Evolutionary conservation across 768 basidiomycete species (phyloP).

Genomic region (Pisolithus sp.): DNA sequence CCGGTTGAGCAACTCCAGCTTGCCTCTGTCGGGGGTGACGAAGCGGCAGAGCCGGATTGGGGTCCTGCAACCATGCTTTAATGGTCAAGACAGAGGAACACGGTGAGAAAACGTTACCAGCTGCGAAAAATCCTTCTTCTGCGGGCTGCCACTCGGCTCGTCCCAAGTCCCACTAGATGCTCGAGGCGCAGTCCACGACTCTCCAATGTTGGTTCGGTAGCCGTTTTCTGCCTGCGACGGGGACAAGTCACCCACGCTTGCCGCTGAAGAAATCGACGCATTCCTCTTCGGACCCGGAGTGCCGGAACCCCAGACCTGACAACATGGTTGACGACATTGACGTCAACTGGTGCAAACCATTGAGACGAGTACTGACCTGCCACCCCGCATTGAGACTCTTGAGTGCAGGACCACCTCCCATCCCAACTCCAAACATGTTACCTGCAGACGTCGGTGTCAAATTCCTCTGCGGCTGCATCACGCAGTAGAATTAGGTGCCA

Average conservation of each 20-base stretch:
- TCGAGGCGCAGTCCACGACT: constrained; percentile 47
- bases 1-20: constrained; percentile 30
- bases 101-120: constrained; percentile 33
- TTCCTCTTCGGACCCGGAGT: constrained; percentile 49
- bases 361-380: constrained; percentile 44
- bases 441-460: constrained; percentile 34
- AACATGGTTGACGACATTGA: constrained; percentile 4
- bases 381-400: constrained; percentile 57
- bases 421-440: constrained; percentile 49
- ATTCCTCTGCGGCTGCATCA: constrained; percentile 42
- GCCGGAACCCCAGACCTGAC: constrained; percentile 54
- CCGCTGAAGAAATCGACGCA: constrained; percentile 54
- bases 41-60: constrained; percentile 34
- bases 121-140: constrained; percentile 44
- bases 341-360: background rate
- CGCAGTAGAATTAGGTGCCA: constrained; percentile 8
- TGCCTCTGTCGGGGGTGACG: constrained; percentile 45
- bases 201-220: constrained; percentile 42
- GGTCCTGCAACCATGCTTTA: constrained; percentile 31
- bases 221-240: constrained; percentile 38
- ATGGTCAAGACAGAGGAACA: constrained; percentile 1
- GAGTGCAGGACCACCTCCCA: constrained; percentile 40
- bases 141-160: constrained; percentile 42
- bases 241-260: constrained; percentile 45
- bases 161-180: constrained; percentile 56